Evolutionary conservation across 768 basidiomycete genomes (phyloP).

Genomic region (Boletus patriciae): DNA sequence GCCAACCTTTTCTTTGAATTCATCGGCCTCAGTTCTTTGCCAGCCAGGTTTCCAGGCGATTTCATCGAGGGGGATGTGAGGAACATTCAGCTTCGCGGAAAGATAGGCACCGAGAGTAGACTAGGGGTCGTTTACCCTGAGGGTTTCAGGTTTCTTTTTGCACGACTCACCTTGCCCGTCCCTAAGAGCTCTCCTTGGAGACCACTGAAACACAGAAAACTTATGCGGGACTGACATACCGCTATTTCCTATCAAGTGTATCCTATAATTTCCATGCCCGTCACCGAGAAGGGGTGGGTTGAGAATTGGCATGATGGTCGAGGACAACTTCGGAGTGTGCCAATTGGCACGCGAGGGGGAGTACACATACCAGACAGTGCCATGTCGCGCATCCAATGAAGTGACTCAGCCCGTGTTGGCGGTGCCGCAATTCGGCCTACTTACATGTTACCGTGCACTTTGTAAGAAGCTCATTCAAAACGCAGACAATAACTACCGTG

Average conservation of each 20-base stretch:
- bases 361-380: not conserved
- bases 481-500: too few relatives aligned
- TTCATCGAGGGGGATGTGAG: slow-evolving; percentile 47
- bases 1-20: slow-evolving; percentile 22
- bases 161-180: slow-evolving; percentile 39
- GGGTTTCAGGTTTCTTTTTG: too few relatives aligned
- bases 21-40: slow-evolving; percentile 32
- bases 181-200: slow-evolving; percentile 24
- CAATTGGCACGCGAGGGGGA: not conserved
- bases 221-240: slow-evolving; percentile 36
- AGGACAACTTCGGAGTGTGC: not conserved
- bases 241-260: slow-evolving; percentile 53
- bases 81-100: slow-evolving; percentile 43
- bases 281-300: slow-evolving; percentile 41
- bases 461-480: too few relatives aligned
- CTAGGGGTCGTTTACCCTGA: slow-evolving; percentile 27
- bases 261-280: slow-evolving; percentile 43
- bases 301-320: slow-evolving; percentile 12
- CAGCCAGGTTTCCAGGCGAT: slow-evolving; percentile 54
- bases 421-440: too few relatives aligned
- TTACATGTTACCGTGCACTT: too few relatives aligned
- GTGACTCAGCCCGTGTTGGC: too few relatives aligned
- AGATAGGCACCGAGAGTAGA: slow-evolving; percentile 49
- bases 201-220: not conserved
- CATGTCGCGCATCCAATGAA: too few relatives aligned